A percentile compares a stretch with the other conserved stretches of the same genome.
These are phyloP conservation scores for Nicotiana noctiflora DNA, from an alignment of 257 asterid genomes.

Conservation along the genomic window DNA sequence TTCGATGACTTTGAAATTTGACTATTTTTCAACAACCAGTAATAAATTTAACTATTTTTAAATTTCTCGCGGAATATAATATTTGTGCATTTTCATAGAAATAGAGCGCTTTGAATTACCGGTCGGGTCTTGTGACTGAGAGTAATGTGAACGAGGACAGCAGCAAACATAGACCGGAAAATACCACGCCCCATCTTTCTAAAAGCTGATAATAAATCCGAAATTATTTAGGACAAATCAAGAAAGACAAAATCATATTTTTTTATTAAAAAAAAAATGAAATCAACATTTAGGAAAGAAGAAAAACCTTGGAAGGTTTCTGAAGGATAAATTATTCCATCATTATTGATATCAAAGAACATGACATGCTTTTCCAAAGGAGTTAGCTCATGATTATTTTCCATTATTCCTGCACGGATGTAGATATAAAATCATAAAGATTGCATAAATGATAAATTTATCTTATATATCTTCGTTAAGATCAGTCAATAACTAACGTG, in stretches of 20 bases:
- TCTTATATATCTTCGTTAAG: too few species aligned
- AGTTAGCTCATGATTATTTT: conserved; percentile 18
- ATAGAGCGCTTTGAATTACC: conserved; percentile 20
- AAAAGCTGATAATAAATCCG: conserved; percentile 40
- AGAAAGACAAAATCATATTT: neutral
- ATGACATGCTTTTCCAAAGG: conserved; percentile 43
- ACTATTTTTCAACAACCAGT: too few species aligned
- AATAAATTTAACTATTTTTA: too few species aligned
- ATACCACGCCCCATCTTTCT: conserved; percentile 67
- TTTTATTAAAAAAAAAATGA: neutral
- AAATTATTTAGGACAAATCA: neutral
- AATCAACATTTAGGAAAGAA: neutral
- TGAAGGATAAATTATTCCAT: conserved; percentile 47
- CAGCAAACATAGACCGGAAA: conserved; percentile 43
- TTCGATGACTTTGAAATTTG: too few species aligned
- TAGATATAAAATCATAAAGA: neutral
- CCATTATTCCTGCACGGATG: neutral
- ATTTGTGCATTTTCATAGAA: neutral
- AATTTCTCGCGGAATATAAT: too few species aligned
- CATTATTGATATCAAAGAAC: conserved; percentile 58
- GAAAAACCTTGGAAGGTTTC: conserved; percentile 45
- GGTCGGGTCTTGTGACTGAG: conserved; percentile 76
- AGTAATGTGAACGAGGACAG: conserved; percentile 55
- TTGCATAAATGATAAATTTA: too few species aligned
- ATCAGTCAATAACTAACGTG: too few species aligned